Conservation (phyloP, 176 grass and related monocot genomes). For the Carex littledalei region DNA sequence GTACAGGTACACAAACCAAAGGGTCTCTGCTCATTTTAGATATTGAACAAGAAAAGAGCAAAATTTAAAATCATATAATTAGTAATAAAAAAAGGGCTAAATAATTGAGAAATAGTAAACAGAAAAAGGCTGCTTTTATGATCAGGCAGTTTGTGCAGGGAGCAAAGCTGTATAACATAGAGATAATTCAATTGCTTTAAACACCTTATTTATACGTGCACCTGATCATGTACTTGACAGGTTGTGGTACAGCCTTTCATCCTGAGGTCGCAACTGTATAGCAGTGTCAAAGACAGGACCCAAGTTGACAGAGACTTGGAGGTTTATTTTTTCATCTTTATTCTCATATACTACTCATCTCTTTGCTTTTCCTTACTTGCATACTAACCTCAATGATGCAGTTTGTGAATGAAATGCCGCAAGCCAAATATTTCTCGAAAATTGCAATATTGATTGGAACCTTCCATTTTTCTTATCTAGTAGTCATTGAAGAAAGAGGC, state of each 20-base stretch:
- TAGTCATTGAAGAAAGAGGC: constrained; percentile 70
- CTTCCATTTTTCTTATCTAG: constrained; percentile 19
- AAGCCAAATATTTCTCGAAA: neutral
- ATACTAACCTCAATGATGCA: neutral
- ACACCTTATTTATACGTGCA: neutral
- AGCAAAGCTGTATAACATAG: neutral
- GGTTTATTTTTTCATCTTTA: constrained; percentile 39
- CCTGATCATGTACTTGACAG: constrained; percentile 26
- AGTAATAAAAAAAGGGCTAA: neutral
- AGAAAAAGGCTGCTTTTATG: neutral
- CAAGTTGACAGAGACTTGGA: constrained; percentile 92
- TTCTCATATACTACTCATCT: neutral
- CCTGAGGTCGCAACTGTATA: constrained; percentile 72
- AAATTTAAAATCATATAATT: neutral
- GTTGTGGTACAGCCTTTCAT: constrained; percentile 54
- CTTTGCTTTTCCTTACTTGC: constrained; percentile 13
- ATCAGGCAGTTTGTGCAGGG: neutral
- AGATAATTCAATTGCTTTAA: neutral
- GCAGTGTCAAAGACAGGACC: constrained; percentile 80
- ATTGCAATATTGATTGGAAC: neutral
- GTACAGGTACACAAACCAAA: neutral
- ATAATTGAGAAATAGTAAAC: neutral
- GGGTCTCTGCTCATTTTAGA: neutral
- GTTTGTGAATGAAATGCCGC: neutral
- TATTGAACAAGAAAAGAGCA: neutral